Base-by-base conservation (phyloP, 345 rosid genomes). In the Sonneratia caseolaris region DNA sequence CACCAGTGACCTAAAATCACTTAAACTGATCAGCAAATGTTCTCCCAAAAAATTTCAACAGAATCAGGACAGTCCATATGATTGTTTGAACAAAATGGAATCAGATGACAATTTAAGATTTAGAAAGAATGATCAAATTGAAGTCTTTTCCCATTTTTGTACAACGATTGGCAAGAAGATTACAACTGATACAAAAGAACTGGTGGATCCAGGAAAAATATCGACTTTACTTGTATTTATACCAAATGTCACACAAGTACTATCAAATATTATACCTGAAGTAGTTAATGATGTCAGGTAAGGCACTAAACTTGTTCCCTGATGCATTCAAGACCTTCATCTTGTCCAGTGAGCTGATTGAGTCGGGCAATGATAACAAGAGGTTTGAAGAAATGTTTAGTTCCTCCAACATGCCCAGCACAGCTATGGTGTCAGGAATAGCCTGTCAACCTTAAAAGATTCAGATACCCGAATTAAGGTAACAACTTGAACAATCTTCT, bases 341-440 rank as follows among this genome's bases (percentile, higher is more conserved):
- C 68, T 87, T 90, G 0, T 78, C 69, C 64, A 95, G 71, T 73
- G 88, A 78, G 48, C 97, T 97, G 68, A 95, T 82, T 1, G 99
- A 90, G 75, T 92, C 96, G 0, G 99, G 99, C 37, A 95, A 82
- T 3, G 80, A 78, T 79, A 79, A 85, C 59, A 95, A 75, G 35
- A 88, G 86, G 81, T 95, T 95, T 11, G 99, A 90, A 68, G 91
- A 82, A 68, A 88, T 77, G 71, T 86, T 83, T 62, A 95, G 89
- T 78, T 90, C 94, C 74, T 89, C 91, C 59, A 95, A 90, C 71
- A 73, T 81, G 69, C 78, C 83, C 66, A 92, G 77, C 19, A 91
- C 98, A 68, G 94, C 88, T 66, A 95, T 82, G 5, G 99, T 88
- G 74, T 95, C 97, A 47, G 98, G 98, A 74, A 95, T 83, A 15